These are phyloP conservation scores for Rhinocladiella mackenziei DNA, from an alignment of 2,329 filamentous ascomycete genomes.

Conservation along the genomic window DNA sequence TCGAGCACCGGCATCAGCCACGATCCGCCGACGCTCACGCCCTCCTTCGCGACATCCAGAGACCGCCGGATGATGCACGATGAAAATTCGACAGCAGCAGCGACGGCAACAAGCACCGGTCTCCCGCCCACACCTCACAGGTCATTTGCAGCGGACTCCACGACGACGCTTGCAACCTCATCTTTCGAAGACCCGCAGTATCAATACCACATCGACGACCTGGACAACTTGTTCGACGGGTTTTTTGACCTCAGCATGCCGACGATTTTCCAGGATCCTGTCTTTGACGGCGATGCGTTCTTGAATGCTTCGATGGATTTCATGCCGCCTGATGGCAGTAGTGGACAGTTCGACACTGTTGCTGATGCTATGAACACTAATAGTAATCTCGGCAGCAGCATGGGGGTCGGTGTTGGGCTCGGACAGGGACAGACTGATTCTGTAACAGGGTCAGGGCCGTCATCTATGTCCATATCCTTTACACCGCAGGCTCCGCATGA, in stretches of 20 bases:
- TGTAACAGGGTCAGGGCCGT: too few species aligned
- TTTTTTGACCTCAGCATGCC: conserved; percentile 30
- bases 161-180: background rate
- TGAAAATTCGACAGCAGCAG: conserved; percentile 3
- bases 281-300: conserved; percentile 27
- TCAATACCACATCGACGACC: conserved; percentile 25
- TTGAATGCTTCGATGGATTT: conserved; percentile 18
- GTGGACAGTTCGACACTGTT: background rate
- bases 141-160: conserved; percentile 1
- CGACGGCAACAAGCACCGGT: conserved; percentile 1
- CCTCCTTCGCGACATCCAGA: conserved; percentile 3
- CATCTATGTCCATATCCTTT: too few species aligned
- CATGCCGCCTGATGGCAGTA: too few species aligned
- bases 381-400: background rate
- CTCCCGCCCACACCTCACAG: background rate
- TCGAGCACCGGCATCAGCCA: conserved; percentile 10
- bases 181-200: conserved; percentile 14
- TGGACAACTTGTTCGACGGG: conserved; percentile 30
- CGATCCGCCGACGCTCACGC: conserved; percentile 2
- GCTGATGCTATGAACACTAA: background rate
- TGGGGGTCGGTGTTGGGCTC: background rate
- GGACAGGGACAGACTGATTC: background rate
- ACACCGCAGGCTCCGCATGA: too few species aligned
- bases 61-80: background rate
- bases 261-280: conserved; percentile 29